These are phyloP conservation scores for Psidium friedrichsthalianum DNA, from an alignment of 345 rosid species.

Conservation along the genomic window DNA sequence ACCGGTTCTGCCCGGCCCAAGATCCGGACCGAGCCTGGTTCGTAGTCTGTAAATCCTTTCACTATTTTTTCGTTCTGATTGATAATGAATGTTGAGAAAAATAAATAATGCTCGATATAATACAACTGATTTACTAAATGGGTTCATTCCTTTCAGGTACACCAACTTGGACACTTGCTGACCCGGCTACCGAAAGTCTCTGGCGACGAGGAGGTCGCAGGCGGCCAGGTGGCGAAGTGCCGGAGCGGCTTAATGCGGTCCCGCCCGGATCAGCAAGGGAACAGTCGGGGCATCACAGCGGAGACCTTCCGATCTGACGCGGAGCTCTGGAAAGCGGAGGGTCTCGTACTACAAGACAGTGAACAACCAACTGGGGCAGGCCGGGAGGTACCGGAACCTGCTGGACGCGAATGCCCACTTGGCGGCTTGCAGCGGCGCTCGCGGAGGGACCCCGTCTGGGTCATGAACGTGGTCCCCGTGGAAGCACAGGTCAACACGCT, in stretches of 20 bases:
- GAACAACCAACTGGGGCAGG: conserved; percentile 21
- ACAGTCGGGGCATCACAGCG: conserved; percentile 23
- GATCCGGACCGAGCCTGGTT: conserved; percentile 37
- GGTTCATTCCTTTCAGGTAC: conserved; percentile 19
- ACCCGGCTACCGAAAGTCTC: conserved; percentile 31
- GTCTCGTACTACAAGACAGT: conserved; percentile 26
- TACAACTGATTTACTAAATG: not conserved
- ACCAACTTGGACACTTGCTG: conserved; percentile 30
- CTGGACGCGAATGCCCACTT: conserved; percentile 42
- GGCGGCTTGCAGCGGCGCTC: conserved; percentile 37
- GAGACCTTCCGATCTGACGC: conserved; percentile 19
- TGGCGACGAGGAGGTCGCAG: conserved; percentile 10
- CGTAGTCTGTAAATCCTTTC: not conserved
- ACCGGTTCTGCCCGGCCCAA: conserved; percentile 10
- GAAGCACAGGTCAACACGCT: conserved; percentile 27
- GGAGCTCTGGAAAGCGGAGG: conserved; percentile 26
- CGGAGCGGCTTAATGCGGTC: conserved; percentile 23
- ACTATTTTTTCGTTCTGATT: rapidly evolving
- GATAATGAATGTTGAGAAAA: not conserved
- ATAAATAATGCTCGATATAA: not conserved
- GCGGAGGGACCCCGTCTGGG: conserved; percentile 26
- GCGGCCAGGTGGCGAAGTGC: conserved; percentile 28
- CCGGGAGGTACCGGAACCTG: conserved; percentile 34
- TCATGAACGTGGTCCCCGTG: conserved; percentile 41
- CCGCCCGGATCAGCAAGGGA: conserved; percentile 37